Conservation (phyloP, 2,329 filamentous ascomycete genomes). For the Akanthomyces muscarius region DNA sequence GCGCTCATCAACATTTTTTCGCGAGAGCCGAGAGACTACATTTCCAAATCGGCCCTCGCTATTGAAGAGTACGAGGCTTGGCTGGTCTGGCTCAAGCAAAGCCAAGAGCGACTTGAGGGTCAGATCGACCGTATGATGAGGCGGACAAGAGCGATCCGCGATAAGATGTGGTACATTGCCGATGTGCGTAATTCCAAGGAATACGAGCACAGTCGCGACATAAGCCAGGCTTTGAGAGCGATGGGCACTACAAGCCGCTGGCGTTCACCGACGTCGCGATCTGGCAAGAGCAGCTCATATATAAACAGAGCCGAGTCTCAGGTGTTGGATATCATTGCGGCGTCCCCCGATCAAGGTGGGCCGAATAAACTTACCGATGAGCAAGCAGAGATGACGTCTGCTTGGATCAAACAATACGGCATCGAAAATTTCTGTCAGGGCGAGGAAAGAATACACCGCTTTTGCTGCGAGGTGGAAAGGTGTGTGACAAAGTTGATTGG, state of each 20-base stretch:
- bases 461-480: conserved; percentile 83
- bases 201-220: conserved; percentile 82
- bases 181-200: conserved; percentile 86
- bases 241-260: conserved; percentile 70
- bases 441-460: conserved; percentile 90
- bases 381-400: conserved; percentile 77
- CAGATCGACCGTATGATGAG: conserved; percentile 72
- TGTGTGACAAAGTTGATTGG: conserved; percentile 83
- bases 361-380: conserved; percentile 96
- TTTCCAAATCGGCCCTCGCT: conserved; percentile 64
- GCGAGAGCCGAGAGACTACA: conserved; percentile 64
- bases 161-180: conserved; percentile 99
- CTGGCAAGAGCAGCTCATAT: conserved; percentile 54
- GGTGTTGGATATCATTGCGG: conserved; percentile 81
- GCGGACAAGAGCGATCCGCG: conserved; percentile 69
- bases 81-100: conserved; percentile 80
- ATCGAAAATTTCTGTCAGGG: conserved; percentile 93
- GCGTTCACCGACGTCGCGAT: conserved; percentile 44
- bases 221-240: conserved; percentile 81
- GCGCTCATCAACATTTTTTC: conserved; percentile 71
- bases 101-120: conserved; percentile 71
- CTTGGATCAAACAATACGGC: conserved; percentile 76
- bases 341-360: conserved; percentile 76
- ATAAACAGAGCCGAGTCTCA: conserved; percentile 79
- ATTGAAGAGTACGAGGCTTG: conserved; percentile 77